Percentiles rank a stretch among this genome's conserved stretches.
Conservation (phyloP, 2,329 filamentous ascomycete genomes). For the Colletotrichum nymphaeae region DNA sequence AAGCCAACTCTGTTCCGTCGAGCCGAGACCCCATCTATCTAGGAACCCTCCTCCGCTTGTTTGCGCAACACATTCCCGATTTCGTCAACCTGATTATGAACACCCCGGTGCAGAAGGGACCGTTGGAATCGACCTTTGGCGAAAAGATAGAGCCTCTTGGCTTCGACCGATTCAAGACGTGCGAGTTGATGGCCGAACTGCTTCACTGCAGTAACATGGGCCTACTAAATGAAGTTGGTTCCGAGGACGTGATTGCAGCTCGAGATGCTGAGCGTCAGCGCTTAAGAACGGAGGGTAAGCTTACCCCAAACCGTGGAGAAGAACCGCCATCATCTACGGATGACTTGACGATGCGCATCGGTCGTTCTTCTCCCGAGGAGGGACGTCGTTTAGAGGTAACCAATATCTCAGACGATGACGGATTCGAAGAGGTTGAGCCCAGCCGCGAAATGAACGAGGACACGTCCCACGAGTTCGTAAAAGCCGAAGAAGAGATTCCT, state of each 20-base stretch:
- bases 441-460: slow-evolving; percentile 79
- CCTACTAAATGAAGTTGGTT: slow-evolving; percentile 89
- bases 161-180: slow-evolving; percentile 98
- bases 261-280: slow-evolving; percentile 86
- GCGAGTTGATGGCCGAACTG: slow-evolving; percentile 97
- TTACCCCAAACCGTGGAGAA: slow-evolving; percentile 55
- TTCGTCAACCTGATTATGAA: slow-evolving; percentile 94
- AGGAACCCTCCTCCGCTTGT: slow-evolving; percentile 87
- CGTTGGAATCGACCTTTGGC: slow-evolving; percentile 88
- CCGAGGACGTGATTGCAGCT: slow-evolving; percentile 84
- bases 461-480: slow-evolving; percentile 75
- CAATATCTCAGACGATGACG: slow-evolving; percentile 88
- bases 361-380: slow-evolving; percentile 65
- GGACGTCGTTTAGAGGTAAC: slow-evolving; percentile 81
- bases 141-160: slow-evolving; percentile 92
- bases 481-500: slow-evolving; percentile 66
- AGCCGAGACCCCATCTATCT: slow-evolving; percentile 95
- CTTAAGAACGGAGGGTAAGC: slow-evolving; percentile 80
- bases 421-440: slow-evolving; percentile 88
- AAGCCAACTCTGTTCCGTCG: slow-evolving; percentile 82
- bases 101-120: slow-evolving; percentile 77
- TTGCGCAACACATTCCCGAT: slow-evolving; percentile 90
- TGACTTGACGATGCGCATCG: slow-evolving; percentile 69
- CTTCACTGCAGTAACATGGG: slow-evolving; percentile 99
- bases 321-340: slow-evolving; percentile 66